Conservation (phyloP, 768 basidiomycete genomes). For the Cystoderma amianthinum region DNA sequence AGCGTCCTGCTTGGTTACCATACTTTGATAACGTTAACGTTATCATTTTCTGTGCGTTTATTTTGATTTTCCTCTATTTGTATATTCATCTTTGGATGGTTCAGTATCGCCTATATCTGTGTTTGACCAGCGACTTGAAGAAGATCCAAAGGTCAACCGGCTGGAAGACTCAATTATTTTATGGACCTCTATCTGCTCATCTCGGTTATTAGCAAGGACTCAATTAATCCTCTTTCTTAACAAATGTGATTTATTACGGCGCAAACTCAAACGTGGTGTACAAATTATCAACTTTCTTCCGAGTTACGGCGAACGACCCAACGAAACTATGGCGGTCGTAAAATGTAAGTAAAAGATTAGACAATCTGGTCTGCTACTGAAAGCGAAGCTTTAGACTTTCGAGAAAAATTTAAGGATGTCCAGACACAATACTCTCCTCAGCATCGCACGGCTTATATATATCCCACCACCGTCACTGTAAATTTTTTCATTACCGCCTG, state of each 20-base stretch:
- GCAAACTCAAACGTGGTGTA: slow-evolving; percentile 57
- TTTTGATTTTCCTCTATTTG: too few relatives aligned
- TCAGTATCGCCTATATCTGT: slow-evolving; percentile 69
- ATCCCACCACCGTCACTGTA: slow-evolving; percentile 66
- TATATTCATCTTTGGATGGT: too few relatives aligned
- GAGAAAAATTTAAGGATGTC: slow-evolving; percentile 65
- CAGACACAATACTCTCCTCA: slow-evolving; percentile 50
- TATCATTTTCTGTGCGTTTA: slow-evolving; percentile 61
- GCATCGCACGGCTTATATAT: slow-evolving; percentile 52
- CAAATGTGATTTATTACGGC: slow-evolving; percentile 62
- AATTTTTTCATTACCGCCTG: slow-evolving; percentile 12
- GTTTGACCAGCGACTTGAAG: slow-evolving; percentile 69
- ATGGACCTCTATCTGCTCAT: slow-evolving; percentile 66
- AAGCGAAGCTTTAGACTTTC: slow-evolving; percentile 37
- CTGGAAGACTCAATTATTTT: slow-evolving; percentile 68
- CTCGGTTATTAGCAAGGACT: slow-evolving; percentile 52
- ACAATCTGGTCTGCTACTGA: too few relatives aligned
- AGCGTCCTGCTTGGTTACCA: slow-evolving; percentile 76
- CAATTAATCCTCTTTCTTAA: slow-evolving; percentile 61
- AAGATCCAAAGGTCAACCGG: slow-evolving; percentile 65
- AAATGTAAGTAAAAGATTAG: slow-evolving; percentile 68
- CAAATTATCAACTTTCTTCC: slow-evolving; percentile 52
- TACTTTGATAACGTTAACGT: slow-evolving; percentile 77
- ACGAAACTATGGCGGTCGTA: slow-evolving; percentile 55
- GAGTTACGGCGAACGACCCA: slow-evolving; percentile 62